Base-by-base conservation (phyloP, 805 yeast genomes). In the Vanderwaltozyma polyspora region DNA sequence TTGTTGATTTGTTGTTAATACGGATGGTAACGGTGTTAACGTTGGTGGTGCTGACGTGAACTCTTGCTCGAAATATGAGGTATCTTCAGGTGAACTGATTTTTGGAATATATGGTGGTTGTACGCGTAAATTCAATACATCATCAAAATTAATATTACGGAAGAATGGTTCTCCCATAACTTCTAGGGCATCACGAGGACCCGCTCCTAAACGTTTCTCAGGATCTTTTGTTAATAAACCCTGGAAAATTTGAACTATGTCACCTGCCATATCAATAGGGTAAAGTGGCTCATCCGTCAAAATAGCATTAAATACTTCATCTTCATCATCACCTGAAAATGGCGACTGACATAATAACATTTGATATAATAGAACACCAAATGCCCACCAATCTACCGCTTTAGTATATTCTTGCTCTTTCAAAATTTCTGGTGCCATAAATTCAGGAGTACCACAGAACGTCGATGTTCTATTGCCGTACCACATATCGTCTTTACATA, bases 331-430 rank as follows among this genome's bases (percentile, higher is more conserved):
- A 45, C 99, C 98, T 45, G 89, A 79, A 63, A 91, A 91, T 25
- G 99, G 99, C 6, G 95, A 83, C 60, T 89, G 94, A 34, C 95
- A 91, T 38, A 91, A 68, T 37, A 91, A 67, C 99, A 91, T 91
- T 61, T 91, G 98, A 60, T 89, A 91, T 44, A 91, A 66, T 43
- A 91, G 68, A 19, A 91, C 97, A 38, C 99, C 99, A 67, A 87
- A 85, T 1, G 98, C 97, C 98, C 98, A 91, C 98, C 98, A 91
- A 62, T 91, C 99, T 35, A 91, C 98, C 26, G 91, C 81, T 52
- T 94, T 76, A 34, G 86, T 91, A 52, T 91, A 91, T 39, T 78
- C 81, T 58, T 87, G 94, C 35, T 91, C 97, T 43, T 84, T 78
- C 52, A 91, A 67, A 45, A 91, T 89, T 60, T 91, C 99, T 0